Evolutionary conservation across 2,329 filamentous ascomycete genomes (phyloP).

Genomic region (Hypoxylon sp.): DNA sequence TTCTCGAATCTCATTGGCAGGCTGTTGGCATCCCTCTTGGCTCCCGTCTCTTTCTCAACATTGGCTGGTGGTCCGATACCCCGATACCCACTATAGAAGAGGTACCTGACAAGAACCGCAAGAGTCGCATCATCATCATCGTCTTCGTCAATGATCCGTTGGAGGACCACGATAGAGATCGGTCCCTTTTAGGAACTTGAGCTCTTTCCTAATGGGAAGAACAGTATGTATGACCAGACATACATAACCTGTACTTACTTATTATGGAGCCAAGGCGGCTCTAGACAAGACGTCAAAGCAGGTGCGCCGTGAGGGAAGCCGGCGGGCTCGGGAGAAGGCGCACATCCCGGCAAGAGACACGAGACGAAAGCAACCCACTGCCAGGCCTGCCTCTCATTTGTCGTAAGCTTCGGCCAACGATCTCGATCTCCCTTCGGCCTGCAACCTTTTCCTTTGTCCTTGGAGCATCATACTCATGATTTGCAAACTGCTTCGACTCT

Average conservation of each 20-base stretch:
- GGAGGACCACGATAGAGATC: slow-evolving; percentile 22
- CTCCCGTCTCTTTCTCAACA: slow-evolving; percentile 35
- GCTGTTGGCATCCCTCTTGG: slow-evolving; percentile 39
- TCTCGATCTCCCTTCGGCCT: slow-evolving; percentile 42
- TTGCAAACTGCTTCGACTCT: neutral
- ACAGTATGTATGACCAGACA: slow-evolving; percentile 20
- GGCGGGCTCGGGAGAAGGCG: slow-evolving; percentile 36
- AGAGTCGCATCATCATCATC: slow-evolving; percentile 33
- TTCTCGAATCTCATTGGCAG: slow-evolving; percentile 41
- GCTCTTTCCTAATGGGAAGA: slow-evolving; percentile 14
- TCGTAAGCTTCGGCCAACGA: slow-evolving; percentile 34
- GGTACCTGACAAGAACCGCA: slow-evolving; percentile 23
- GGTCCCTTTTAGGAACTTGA: slow-evolving; percentile 24
- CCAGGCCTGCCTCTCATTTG: slow-evolving; percentile 33
- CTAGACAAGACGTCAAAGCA: slow-evolving; percentile 29
- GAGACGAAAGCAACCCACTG: slow-evolving; percentile 43
- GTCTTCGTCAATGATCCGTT: slow-evolving; percentile 12
- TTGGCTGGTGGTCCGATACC: slow-evolving; percentile 40
- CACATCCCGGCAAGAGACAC: slow-evolving; percentile 42
- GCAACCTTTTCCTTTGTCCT: slow-evolving; percentile 26
- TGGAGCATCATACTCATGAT: slow-evolving; percentile 19
- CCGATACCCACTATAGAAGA: slow-evolving; percentile 20
- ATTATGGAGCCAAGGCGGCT: slow-evolving; percentile 25
- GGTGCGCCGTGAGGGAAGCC: slow-evolving; percentile 15
- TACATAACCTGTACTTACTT: slow-evolving; percentile 14